Base-by-base conservation (phyloP, 2,329 filamentous ascomycete species). In the Aspergillus tanneri region DNA sequence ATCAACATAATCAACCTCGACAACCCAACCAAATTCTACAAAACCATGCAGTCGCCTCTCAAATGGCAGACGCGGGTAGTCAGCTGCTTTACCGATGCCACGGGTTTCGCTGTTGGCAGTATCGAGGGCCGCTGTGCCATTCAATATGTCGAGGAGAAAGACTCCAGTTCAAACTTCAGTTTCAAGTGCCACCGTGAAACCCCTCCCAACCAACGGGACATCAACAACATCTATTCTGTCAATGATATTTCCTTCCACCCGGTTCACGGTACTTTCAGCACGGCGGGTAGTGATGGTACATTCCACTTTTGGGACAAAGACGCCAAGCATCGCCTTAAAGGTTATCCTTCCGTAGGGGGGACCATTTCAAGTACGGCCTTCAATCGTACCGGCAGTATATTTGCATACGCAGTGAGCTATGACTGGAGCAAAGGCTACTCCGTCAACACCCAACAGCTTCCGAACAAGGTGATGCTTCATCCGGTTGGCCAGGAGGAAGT, bases 201-300 rank as follows among this genome's bases (percentile, higher is more conserved):
- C 4, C 83, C 87, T 1, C 74, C 83, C 48, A 72, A 68, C 44
- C 67, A 64, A 45, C 82, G 68, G 63, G 91, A 90, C 71, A 76
- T 86, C 56, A 89, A 88, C 61, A 93, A 92, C 65, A 93, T 97
- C 61, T 93, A 91, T 77, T 86, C 90, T 1, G 90, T 99, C 66
- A 99, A 99, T 74, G 87, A 90, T 59, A 99, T 99, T 70, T 95
- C 89, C 19, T 97, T 97, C 83, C 93, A 99, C 74, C 93, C 93
- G 1, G 80, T 88, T 10, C 91, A 96, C 71, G 93, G 93, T 64
- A 99, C 93, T n/a, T 99, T 99, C 76, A 95, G 88, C 73, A 99
- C 93, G 2, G 90, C 93, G 39, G 93, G 93, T 46, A 88, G 86
- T 25, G 93, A 99, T 71, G 93, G 93, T 46, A 96, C 93, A 1